These are phyloP conservation scores for Carex littledalei DNA, from an alignment of 176 grass and related monocot species.

Conservation along the genomic window DNA sequence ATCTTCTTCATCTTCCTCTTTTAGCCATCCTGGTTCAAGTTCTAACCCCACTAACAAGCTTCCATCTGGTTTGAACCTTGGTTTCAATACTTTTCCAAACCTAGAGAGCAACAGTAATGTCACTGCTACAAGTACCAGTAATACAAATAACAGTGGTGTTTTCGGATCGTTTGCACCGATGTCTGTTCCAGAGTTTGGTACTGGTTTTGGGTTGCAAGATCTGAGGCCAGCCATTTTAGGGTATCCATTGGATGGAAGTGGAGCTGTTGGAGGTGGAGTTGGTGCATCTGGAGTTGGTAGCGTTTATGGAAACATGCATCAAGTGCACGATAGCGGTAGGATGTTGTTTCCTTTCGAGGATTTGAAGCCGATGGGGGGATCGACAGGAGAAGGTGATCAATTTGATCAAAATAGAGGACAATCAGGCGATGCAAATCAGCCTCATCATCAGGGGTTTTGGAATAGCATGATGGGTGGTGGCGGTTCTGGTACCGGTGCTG, in stretches of 20 bases:
- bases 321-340: constrained; percentile 13
- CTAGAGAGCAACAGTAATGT: constrained; percentile 21
- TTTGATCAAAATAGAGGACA: constrained; percentile 21
- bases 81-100: constrained; percentile 22
- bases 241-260: constrained; percentile 17
- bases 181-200: constrained; percentile 3
- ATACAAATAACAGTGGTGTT: not conserved
- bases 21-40: constrained; percentile 11
- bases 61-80: constrained; percentile 23
- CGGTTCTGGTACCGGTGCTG: not conserved
- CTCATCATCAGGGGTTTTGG: constrained; percentile 8
- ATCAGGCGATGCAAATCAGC: constrained; percentile 2
- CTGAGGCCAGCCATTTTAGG: constrained; percentile 19
- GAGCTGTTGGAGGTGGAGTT: constrained; percentile 4
- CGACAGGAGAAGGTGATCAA: constrained; percentile 1
- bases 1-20: constrained; percentile 10
- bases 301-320: constrained; percentile 19
- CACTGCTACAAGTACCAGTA: constrained; percentile 14
- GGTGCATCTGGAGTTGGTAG: constrained; percentile 3
- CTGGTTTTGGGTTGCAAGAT: constrained; percentile 23
- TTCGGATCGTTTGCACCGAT: constrained; percentile 17
- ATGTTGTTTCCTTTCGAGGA: constrained; percentile 27
- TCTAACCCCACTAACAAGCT: constrained; percentile 13
- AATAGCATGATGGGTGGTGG: constrained; percentile 19
- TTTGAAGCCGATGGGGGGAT: constrained; percentile 18